Evolutionary conservation across 345 rosid species (phyloP).

Genomic region (Salix caprea): DNA sequence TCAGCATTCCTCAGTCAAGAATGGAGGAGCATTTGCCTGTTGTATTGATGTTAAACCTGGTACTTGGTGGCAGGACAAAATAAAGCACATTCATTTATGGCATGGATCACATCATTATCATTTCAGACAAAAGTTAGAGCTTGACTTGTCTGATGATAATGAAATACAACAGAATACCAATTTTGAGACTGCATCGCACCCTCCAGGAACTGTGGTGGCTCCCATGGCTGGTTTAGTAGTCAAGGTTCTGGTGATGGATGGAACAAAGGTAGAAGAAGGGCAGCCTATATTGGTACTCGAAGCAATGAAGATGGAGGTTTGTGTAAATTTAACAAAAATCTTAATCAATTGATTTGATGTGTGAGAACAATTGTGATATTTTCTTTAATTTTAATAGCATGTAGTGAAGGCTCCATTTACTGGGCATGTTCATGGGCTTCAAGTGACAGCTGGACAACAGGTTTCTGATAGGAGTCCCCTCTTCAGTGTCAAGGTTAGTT

Average conservation of each 20-base stretch:
- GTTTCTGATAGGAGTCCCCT: slow-evolving; percentile 65
- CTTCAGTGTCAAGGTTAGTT: slow-evolving; percentile 68
- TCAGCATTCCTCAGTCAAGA: background rate
- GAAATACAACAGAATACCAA: slow-evolving; percentile 51
- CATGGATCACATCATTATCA: slow-evolving; percentile 57
- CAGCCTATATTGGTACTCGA: slow-evolving; percentile 80
- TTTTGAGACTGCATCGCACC: slow-evolving; percentile 46
- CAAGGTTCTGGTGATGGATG: slow-evolving; percentile 71
- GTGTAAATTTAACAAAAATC: slow-evolving; percentile 11
- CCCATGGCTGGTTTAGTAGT: slow-evolving; percentile 97
- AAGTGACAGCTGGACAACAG: slow-evolving; percentile 67
- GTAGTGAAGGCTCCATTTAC: slow-evolving; percentile 73
- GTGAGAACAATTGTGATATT: background rate
- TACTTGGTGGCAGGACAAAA: slow-evolving; percentile 47
- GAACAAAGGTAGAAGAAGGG: slow-evolving; percentile 63
- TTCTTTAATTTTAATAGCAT: slow-evolving; percentile 42
- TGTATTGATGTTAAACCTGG: slow-evolving; percentile 13
- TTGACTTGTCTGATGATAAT: slow-evolving; percentile 49
- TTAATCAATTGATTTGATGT: background rate
- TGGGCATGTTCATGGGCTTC: slow-evolving; percentile 67
- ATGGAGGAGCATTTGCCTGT: background rate
- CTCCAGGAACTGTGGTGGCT: slow-evolving; percentile 67
- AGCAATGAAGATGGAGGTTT: slow-evolving; percentile 99
- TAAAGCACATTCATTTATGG: slow-evolving; percentile 74
- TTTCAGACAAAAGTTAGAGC: slow-evolving; percentile 60